A percentile compares a stretch with the other conserved stretches of the same genome.
Evolutionary conservation across 2,329 filamentous ascomycete genomes (phyloP).

Genomic region (Trichoderma gracile): DNA sequence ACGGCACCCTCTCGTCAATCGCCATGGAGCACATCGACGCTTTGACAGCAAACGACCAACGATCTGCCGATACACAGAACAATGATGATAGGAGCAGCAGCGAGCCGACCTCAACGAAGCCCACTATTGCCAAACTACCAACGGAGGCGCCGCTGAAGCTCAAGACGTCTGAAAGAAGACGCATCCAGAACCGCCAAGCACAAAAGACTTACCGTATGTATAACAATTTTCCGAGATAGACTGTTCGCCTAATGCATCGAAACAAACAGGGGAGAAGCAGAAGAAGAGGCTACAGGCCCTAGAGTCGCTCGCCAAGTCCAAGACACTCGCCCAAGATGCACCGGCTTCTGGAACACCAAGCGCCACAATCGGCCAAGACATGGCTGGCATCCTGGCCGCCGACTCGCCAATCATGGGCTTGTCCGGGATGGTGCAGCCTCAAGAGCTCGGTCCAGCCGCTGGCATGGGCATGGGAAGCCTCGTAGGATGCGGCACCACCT

Average conservation of each 20-base stretch:
- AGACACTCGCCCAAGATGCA: background rate
- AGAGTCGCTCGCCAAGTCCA: conserved; percentile 27
- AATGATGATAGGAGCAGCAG: background rate
- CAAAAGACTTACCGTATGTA: conserved; percentile 57
- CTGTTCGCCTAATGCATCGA: background rate
- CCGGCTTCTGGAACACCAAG: background rate
- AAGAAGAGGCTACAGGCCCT: conserved; percentile 33
- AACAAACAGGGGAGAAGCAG: conserved; percentile 34
- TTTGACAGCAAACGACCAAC: background rate
- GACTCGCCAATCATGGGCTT: conserved; percentile 15
- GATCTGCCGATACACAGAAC: background rate
- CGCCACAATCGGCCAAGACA: conserved; percentile 3
- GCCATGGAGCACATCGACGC: background rate
- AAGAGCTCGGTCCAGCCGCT: conserved; percentile 1
- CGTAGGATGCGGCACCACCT: background rate
- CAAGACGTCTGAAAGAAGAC: conserved; percentile 31
- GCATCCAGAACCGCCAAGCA: conserved; percentile 34
- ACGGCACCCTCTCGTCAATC: background rate
- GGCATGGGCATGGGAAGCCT: background rate
- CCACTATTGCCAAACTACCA: background rate
- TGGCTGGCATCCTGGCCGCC: background rate
- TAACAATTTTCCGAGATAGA: background rate
- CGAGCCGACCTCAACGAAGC: background rate
- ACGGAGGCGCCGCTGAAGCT: background rate
- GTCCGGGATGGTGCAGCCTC: conserved; percentile 3